Evolutionary conservation across 805 yeast genomes (phyloP).

Genomic region (Komagataella pastoris): DNA sequence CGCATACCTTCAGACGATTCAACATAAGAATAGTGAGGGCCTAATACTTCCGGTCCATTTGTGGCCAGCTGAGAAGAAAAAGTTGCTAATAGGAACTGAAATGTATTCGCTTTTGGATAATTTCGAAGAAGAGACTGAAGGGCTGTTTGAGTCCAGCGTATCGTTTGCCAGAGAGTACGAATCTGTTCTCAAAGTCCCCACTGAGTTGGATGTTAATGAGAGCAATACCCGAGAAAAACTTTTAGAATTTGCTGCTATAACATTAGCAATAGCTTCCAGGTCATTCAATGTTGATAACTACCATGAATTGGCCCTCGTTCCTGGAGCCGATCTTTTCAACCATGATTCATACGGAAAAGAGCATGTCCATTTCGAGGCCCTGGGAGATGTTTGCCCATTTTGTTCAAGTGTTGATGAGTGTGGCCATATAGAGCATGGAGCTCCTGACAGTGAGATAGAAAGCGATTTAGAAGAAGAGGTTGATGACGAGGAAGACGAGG

Average conservation of each 20-base stretch:
- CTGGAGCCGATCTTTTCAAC: conserved; percentile 85
- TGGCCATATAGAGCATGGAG: conserved; percentile 16
- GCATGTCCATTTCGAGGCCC: conserved; percentile 53
- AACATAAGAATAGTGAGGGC: conserved; percentile 17
- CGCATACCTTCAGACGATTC: conserved; percentile 44
- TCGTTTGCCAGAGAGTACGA: conserved; percentile 24
- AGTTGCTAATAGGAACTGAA: conserved; percentile 45
- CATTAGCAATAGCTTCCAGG: conserved; percentile 56
- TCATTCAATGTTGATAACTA: conserved; percentile 72
- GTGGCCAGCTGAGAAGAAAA: conserved; percentile 43
- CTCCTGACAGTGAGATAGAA: conserved; percentile 15
- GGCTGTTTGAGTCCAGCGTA: conserved; percentile 24
- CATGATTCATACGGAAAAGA: conserved; percentile 44
- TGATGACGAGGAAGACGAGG: conserved; percentile 9
- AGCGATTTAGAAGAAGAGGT: conserved; percentile 11
- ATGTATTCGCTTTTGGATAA: conserved; percentile 46
- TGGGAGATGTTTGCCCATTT: conserved; percentile 20
- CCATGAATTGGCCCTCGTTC: conserved; percentile 69
- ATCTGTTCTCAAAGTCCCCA: conserved; percentile 21
- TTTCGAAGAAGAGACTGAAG: conserved; percentile 28
- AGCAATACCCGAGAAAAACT: conserved; percentile 16
- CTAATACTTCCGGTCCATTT: conserved; percentile 45
- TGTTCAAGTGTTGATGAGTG: conserved; percentile 20
- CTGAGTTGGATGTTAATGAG: conserved; percentile 15
- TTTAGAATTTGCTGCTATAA: conserved; percentile 38